A percentile compares a stretch with the other conserved stretches of the same genome.
Conservation (phyloP, 1,284 basidiomycete genomes). For the Chiua sp. region DNA sequence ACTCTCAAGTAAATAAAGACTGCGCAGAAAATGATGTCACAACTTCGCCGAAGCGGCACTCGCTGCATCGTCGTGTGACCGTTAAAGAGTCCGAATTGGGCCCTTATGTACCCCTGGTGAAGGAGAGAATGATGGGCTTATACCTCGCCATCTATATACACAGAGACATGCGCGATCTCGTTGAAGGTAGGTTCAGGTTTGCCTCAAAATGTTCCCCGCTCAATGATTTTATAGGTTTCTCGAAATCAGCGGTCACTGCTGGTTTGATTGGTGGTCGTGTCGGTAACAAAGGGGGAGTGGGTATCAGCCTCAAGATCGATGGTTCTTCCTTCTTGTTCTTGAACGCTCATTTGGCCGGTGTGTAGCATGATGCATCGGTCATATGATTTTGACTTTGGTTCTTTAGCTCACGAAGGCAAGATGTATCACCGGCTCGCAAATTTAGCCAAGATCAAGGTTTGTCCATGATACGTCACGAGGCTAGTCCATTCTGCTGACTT, state of each 20-base stretch:
- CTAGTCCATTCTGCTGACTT: slow-evolving; percentile 9
- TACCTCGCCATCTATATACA: slow-evolving; percentile 80
- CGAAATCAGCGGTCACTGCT: slow-evolving; percentile 77
- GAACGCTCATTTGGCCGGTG: slow-evolving; percentile 88
- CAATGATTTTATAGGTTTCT: slow-evolving; percentile 53
- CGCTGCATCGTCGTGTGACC: slow-evolving; percentile 40
- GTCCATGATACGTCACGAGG: background rate
- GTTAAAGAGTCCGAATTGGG: slow-evolving; percentile 54
- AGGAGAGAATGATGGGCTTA: slow-evolving; percentile 90
- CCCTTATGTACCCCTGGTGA: slow-evolving; percentile 81
- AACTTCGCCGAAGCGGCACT: slow-evolving; percentile 31
- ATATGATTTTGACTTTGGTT: slow-evolving; percentile 6
- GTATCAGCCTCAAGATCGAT: slow-evolving; percentile 79
- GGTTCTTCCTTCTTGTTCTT: slow-evolving; percentile 81
- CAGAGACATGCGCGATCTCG: slow-evolving; percentile 62
- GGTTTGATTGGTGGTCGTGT: slow-evolving; percentile 88
- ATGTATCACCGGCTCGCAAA: slow-evolving; percentile 72
- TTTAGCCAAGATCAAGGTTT: slow-evolving; percentile 73
- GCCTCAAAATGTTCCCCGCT: background rate
- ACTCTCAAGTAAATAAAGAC: slow-evolving; percentile 19
- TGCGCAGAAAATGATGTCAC: slow-evolving; percentile 23
- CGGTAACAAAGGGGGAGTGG: slow-evolving; percentile 88
- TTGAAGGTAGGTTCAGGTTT: slow-evolving; percentile 53
- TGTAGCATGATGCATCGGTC: slow-evolving; percentile 12
- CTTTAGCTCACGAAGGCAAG: slow-evolving; percentile 77